Percentiles rank a stretch among this genome's conserved stretches.
These are phyloP conservation scores for Pogostemon cablin DNA, from an alignment of 257 asterid species.

Conservation along the genomic window DNA sequence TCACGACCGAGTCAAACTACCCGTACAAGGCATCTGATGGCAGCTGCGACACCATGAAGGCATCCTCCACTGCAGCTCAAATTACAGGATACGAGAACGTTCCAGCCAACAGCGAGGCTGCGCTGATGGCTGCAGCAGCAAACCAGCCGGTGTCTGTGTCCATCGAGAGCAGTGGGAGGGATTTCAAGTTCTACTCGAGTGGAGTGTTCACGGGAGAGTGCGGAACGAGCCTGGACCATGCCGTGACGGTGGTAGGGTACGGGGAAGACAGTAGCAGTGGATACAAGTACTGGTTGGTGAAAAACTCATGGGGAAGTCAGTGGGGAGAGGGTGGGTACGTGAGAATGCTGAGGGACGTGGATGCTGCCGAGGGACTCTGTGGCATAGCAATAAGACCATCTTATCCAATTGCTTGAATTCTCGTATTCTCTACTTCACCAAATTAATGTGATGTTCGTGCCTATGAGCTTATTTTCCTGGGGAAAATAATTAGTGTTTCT, in stretches of 20 bases:
- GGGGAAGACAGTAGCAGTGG: constrained; percentile 27
- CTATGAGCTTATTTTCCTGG: too few species aligned
- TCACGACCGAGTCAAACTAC: constrained; percentile 42
- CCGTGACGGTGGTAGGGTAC: constrained; percentile 44
- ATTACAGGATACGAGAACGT: constrained; percentile 32
- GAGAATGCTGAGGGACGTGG: constrained; percentile 36
- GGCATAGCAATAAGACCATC: constrained; percentile 15
- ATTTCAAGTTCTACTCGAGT: constrained; percentile 39
- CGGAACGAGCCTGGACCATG: constrained; percentile 48
- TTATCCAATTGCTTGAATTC: constrained; percentile 8
- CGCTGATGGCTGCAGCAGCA: constrained; percentile 39
- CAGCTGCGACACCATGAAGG: neutral
- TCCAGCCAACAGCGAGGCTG: constrained; percentile 36
- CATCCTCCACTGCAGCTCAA: neutral
- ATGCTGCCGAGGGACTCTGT: constrained; percentile 28
- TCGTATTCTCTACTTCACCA: too few species aligned
- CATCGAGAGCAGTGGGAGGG: constrained; percentile 38
- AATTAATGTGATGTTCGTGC: too few species aligned
- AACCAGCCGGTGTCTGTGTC: constrained; percentile 44
- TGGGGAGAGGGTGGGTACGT: constrained; percentile 51
- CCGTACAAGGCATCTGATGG: constrained; percentile 35
- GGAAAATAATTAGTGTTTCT: too few species aligned
- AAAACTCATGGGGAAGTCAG: constrained; percentile 38
- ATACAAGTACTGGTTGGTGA: constrained; percentile 37
- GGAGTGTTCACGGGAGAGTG: constrained; percentile 47